Conservation (phyloP, 164 flowering plant species). For the Aristolochia contorta region DNA sequence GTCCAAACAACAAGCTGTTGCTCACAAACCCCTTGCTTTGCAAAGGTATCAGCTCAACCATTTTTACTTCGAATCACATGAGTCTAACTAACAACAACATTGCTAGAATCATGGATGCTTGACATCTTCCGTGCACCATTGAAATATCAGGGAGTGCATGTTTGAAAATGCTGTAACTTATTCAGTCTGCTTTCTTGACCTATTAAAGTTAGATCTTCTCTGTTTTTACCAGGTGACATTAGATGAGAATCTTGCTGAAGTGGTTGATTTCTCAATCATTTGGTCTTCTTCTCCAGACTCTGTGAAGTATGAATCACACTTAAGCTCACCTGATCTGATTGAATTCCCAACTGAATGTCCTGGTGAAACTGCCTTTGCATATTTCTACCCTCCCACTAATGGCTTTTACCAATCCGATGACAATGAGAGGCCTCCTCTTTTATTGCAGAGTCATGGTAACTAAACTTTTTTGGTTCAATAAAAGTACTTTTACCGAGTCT, state of each 20-base stretch:
- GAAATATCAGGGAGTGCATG: not conserved
- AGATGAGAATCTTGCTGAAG: constrained; percentile 35
- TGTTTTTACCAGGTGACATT: constrained; percentile 47
- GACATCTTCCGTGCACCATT: too few relatives aligned
- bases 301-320: constrained; percentile 40
- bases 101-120: too few relatives aligned
- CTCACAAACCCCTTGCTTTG: too few relatives aligned
- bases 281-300: constrained; percentile 77
- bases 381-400: constrained; percentile 84
- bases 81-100: too few relatives aligned
- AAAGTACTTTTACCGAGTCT: too few relatives aligned
- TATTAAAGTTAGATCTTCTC: constrained; percentile 1
- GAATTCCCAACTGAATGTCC: constrained; percentile 82
- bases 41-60: too few relatives aligned
- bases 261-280: constrained; percentile 43
- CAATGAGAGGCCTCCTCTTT: constrained; percentile 81
- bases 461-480: not conserved
- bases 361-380: constrained; percentile 87
- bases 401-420: constrained; percentile 43
- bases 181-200: not conserved
- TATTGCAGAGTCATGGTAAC: constrained; percentile 82
- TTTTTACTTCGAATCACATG: too few relatives aligned
- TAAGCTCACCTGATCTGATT: constrained; percentile 73
- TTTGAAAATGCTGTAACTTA: not conserved
- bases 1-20: too few relatives aligned